Evolutionary conservation across 1,139 yeast genomes (phyloP), one percentile per base, ranked within the genome.

Genomic region (Yamadazyma diddensiae): DNA sequence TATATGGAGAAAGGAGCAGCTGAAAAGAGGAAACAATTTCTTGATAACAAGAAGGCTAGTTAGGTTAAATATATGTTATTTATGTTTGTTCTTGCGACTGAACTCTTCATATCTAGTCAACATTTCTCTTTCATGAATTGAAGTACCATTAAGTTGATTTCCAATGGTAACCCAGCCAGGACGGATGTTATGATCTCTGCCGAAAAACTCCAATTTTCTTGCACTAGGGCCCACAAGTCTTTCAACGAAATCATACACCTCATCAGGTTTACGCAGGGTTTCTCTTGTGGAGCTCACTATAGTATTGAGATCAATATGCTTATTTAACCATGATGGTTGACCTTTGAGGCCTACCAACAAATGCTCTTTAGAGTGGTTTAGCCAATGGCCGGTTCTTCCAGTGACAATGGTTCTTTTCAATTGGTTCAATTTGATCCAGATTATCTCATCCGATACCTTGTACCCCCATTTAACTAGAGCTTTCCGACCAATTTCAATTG

Each of bases 311-410:
- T 88, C 96, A 9, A 83, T 55, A 28, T 73, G 68, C 31, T 67
- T 64, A 40, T 74, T 73, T 16, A 86, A 52, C 95, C 95, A 86
- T n/a, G 55, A 47, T 0, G 94, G 92, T 28, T 73, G 55, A 0
- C 97, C 97, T 50, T 88, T 88, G 19, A 82, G 52, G 0, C 95
- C 97, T 17, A 90, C 85, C 9, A 90, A 59, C 28, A 87, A 65
- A 53, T 90, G 97, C 56, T 90, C 97, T 48, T 90, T 90, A 1
- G 96, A 85, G 56, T 90, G 97, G 52, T 90, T 90, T 31, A 90
- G 65, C 97, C 97, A 90, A 55, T 90, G 97, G 0, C 97, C 97
- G 0, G 97, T 90, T 41, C 97, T 65, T 1, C 97, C 97, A 0
- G 97, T 90, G 38, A 94, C 92, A 31, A 90, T 88, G 0, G 96